Percentiles rank a stretch among this genome's conserved stretches.
These are phyloP conservation scores for Alternaria consortialis DNA, from an alignment of 2,329 filamentous ascomycete species.

Conservation along the genomic window DNA sequence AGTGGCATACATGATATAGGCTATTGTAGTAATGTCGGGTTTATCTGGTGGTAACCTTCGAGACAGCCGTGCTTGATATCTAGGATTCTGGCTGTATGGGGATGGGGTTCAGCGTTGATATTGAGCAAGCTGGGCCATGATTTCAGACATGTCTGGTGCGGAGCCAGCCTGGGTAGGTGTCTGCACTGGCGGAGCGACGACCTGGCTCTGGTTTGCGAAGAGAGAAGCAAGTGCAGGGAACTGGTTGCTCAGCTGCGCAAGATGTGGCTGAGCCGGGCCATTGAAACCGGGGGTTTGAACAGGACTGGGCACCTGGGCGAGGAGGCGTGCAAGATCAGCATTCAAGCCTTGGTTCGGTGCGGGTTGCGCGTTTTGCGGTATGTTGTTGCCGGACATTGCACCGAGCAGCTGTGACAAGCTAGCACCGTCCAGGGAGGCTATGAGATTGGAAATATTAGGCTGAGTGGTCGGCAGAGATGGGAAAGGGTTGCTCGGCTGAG, in stretches of 20 bases:
- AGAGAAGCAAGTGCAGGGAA: constrained; percentile 45
- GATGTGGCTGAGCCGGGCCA: constrained; percentile 27
- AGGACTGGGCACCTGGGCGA: constrained; percentile 45
- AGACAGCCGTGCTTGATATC: constrained; percentile 11
- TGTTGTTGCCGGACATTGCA: constrained; percentile 58
- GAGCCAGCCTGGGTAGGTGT: constrained; percentile 37
- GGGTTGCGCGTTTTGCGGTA: constrained; percentile 53
- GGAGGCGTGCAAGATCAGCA: constrained; percentile 51
- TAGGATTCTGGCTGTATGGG: constrained; percentile 3
- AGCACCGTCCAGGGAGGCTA: constrained; percentile 73
- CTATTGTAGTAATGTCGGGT: constrained; percentile 13
- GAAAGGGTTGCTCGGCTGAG: constrained; percentile 49
- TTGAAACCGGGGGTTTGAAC: constrained; percentile 36
- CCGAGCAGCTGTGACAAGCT: constrained; percentile 76
- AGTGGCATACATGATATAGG: constrained; percentile 3
- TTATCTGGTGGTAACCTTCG: constrained; percentile 7
- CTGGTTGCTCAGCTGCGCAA: constrained; percentile 40
- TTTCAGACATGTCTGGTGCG: constrained; percentile 69
- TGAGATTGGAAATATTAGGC: constrained; percentile 68
- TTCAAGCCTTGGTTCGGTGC: constrained; percentile 41
- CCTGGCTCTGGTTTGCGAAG: constrained; percentile 35
- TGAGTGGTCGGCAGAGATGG: constrained; percentile 43
- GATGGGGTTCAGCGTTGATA: constrained; percentile 60
- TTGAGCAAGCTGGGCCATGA: constrained; percentile 76
- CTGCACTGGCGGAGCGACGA: constrained; percentile 42